phyloP scores from a whole-genome alignment of 2,329 filamentous ascomycete genomes.

The Ophioceras dolichostomum region DNA sequence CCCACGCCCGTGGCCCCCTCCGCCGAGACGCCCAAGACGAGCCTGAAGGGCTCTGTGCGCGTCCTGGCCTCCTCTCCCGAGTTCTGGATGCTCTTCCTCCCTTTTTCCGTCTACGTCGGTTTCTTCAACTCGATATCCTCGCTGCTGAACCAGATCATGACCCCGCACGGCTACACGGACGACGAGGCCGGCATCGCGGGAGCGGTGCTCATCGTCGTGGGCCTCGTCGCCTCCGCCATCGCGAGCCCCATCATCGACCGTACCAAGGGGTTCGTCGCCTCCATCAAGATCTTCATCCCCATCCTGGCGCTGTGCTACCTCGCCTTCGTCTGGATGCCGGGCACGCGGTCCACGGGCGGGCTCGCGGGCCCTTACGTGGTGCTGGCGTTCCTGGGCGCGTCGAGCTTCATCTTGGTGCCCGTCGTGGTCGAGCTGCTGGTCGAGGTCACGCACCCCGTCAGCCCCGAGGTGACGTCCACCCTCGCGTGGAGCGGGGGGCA shows the following conservation, averaged over 20 bases:
- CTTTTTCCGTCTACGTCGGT: constrained; percentile 77
- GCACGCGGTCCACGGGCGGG: constrained; percentile 31
- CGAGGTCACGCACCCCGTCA: constrained; percentile 77
- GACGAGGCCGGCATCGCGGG: constrained; percentile 82
- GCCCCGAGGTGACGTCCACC: constrained; percentile 73
- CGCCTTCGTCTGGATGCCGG: constrained; percentile 68
- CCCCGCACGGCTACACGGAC: constrained; percentile 74
- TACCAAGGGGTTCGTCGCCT: constrained; percentile 64
- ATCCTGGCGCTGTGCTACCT: constrained; percentile 64
- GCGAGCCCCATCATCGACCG: constrained; percentile 73
- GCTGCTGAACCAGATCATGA: constrained; percentile 79
- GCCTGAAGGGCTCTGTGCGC: constrained; percentile 35
- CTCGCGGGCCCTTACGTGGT: constrained; percentile 63
- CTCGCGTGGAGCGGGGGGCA: constrained; percentile 82
- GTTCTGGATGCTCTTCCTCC: constrained; percentile 68
- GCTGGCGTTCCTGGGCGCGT: constrained; percentile 63
- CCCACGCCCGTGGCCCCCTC: constrained; percentile 68
- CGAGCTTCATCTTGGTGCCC: constrained; percentile 70
- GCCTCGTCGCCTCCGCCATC: constrained; percentile 65
- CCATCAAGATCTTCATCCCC: constrained; percentile 64
- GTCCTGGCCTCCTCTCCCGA: constrained; percentile 49
- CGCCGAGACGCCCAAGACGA: constrained; percentile 43
- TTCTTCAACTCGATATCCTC: constrained; percentile 90
- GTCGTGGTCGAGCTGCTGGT: constrained; percentile 78
- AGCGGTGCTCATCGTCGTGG: constrained; percentile 78